phyloP scores from a whole-genome alignment of 1,284 basidiomycete species.

The Ustilago curta region DNA sequence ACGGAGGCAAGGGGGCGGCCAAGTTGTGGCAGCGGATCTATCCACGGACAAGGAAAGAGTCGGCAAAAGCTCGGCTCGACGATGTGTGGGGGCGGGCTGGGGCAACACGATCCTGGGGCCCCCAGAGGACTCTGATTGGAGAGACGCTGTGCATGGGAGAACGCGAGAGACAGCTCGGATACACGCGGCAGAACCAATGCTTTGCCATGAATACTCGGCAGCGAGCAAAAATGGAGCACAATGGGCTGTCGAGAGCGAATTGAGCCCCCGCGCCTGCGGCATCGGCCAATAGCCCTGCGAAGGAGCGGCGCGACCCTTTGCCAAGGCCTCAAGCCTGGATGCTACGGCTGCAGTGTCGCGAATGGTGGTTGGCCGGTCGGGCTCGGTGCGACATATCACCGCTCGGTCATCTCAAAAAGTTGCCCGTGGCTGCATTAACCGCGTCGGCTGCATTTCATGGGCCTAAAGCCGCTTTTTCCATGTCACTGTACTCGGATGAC shows the following conservation, averaged over 20 bases:
- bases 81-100: too few relatives aligned
- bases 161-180: neutral
- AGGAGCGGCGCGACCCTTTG: too few relatives aligned
- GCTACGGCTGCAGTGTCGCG: neutral
- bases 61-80: neutral
- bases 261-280: neutral
- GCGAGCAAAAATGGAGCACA: too few relatives aligned
- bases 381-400: slow-evolving; percentile 6
- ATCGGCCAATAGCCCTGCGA: neutral
- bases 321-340: neutral
- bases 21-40: neutral
- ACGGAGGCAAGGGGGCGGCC: neutral
- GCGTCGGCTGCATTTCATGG: too few relatives aligned
- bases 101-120: neutral
- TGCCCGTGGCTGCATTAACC: too few relatives aligned
- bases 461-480: neutral
- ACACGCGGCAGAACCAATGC: slow-evolving; percentile 1
- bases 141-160: neutral
- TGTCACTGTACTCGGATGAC: neutral
- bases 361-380: slow-evolving; percentile 6
- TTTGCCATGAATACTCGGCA: too few relatives aligned
- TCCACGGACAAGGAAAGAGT: neutral
- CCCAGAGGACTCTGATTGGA: neutral
- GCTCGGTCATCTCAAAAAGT: neutral
- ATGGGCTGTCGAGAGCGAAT: slow-evolving; percentile 1